phyloP scores from a whole-genome alignment of 2,329 filamentous ascomycete genomes.

The Curvularia lunata region DNA sequence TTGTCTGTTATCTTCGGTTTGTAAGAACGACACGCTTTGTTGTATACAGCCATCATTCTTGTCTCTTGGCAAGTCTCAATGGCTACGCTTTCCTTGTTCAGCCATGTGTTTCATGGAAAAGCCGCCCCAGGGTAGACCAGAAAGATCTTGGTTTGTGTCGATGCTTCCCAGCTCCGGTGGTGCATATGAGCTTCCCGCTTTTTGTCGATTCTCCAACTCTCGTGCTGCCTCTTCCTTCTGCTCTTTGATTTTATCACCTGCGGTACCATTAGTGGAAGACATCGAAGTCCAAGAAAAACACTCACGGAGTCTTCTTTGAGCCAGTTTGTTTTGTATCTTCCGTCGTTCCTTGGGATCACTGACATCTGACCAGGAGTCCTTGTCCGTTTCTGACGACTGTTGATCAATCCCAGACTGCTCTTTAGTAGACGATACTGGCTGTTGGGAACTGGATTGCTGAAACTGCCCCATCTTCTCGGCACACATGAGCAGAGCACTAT shows the following conservation, averaged over 20 bases:
- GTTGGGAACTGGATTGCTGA: slow-evolving; percentile 25
- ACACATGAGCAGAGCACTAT: background rate
- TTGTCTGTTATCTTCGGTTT: slow-evolving; percentile 44
- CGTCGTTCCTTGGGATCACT: slow-evolving; percentile 73
- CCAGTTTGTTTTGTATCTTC: slow-evolving; percentile 77
- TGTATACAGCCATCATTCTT: slow-evolving; percentile 50
- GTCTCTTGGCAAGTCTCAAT: slow-evolving; percentile 52
- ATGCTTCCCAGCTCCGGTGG: slow-evolving; percentile 66
- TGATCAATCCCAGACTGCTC: slow-evolving; percentile 23
- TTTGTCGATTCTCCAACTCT: slow-evolving; percentile 66
- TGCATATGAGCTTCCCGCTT: slow-evolving; percentile 69
- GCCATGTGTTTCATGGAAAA: slow-evolving; percentile 65
- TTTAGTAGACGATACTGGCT: slow-evolving; percentile 22
- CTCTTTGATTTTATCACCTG: slow-evolving; percentile 73
- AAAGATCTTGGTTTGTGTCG: slow-evolving; percentile 59
- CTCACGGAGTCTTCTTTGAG: slow-evolving; percentile 78
- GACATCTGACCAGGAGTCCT: slow-evolving; percentile 73
- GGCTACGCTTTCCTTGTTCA: slow-evolving; percentile 53
- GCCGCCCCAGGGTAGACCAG: slow-evolving; percentile 71
- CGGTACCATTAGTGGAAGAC: slow-evolving; percentile 2
- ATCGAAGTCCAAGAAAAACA: slow-evolving; percentile 43
- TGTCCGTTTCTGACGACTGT: slow-evolving; percentile 27
- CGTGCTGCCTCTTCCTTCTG: slow-evolving; percentile 70
- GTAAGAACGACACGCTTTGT: slow-evolving; percentile 40
- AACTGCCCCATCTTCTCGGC: slow-evolving; percentile 31